These are phyloP conservation scores for Castanea sativa DNA, from an alignment of 306 rosid genomes.

Conservation along the genomic window DNA sequence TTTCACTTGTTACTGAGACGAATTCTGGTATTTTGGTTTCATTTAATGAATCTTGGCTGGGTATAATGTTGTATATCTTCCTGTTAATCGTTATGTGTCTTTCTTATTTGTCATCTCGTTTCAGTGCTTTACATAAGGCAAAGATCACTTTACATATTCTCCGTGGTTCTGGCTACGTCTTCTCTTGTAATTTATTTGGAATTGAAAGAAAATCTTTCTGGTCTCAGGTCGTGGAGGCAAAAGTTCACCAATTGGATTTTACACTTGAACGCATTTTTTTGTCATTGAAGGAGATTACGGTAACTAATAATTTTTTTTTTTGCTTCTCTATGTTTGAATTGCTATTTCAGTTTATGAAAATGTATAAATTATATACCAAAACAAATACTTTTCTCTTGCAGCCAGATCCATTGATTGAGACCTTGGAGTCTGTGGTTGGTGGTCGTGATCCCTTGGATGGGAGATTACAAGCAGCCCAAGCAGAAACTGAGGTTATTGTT, in stretches of 20 bases:
- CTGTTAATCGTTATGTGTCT: neutral
- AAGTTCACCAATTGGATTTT: conserved; percentile 81
- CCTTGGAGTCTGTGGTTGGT: conserved; percentile 83
- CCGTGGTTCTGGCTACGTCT: neutral
- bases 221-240: conserved; percentile 81
- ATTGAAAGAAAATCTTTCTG: conserved; percentile 13
- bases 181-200: conserved; percentile 6
- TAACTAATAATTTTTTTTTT: conserved; percentile 17
- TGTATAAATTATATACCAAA: conserved; percentile 6
- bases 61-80: neutral
- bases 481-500: conserved; percentile 61
- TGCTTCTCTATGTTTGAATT: neutral
- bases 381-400: conserved; percentile 37
- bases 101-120: conserved; percentile 1
- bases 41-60: neutral
- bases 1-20: neutral
- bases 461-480: conserved; percentile 61
- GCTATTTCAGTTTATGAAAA: conserved; percentile 13
- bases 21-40: neutral
- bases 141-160: neutral
- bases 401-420: conserved; percentile 86
- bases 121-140: neutral
- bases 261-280: conserved; percentile 71
- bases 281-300: conserved; percentile 80
- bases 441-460: conserved; percentile 52